Evolutionary conservation across 78 protist genomes (phyloP).

Genomic region (Cavenderia fasciculata): DNA sequence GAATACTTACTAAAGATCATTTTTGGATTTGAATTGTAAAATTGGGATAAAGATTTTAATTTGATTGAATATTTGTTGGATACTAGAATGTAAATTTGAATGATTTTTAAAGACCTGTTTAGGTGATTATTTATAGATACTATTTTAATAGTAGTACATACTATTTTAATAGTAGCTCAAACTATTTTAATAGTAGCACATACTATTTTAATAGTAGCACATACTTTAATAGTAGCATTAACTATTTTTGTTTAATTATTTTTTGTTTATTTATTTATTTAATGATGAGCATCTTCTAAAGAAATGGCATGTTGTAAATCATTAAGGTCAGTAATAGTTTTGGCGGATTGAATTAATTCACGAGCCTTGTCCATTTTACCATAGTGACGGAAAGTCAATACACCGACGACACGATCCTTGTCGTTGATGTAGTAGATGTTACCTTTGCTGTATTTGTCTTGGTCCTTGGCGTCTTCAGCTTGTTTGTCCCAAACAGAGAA

Average conservation of each 20-base stretch:
- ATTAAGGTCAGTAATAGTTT: constrained; percentile 1
- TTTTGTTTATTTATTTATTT: not conserved
- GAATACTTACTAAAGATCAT: no score
- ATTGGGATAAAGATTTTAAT: no score
- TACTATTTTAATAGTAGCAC: no score
- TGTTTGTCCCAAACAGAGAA: constrained; percentile 66
- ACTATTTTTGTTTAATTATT: not conserved
- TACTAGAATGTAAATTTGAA: no score
- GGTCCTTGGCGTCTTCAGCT: not conserved
- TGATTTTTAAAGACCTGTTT: no score
- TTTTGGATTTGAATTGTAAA: no score
- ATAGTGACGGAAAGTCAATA: constrained; percentile 33
- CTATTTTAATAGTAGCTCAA: no score
- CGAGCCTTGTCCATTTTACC: constrained; percentile 63
- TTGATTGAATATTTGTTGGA: no score
- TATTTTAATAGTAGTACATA: no score
- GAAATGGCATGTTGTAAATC: constrained; percentile 60
- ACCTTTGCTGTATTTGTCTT: constrained; percentile 31
- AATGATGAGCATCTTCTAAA: constrained; percentile 50
- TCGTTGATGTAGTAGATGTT: constrained; percentile 59
- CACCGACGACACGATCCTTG: constrained; percentile 52
- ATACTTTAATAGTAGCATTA: no score
- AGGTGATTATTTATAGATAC: no score
- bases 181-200: no score
- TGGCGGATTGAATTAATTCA: constrained; percentile 3